phyloP scores from a whole-genome alignment of 352 stramenopile genomes.

The Sclerospora graminicola region DNA sequence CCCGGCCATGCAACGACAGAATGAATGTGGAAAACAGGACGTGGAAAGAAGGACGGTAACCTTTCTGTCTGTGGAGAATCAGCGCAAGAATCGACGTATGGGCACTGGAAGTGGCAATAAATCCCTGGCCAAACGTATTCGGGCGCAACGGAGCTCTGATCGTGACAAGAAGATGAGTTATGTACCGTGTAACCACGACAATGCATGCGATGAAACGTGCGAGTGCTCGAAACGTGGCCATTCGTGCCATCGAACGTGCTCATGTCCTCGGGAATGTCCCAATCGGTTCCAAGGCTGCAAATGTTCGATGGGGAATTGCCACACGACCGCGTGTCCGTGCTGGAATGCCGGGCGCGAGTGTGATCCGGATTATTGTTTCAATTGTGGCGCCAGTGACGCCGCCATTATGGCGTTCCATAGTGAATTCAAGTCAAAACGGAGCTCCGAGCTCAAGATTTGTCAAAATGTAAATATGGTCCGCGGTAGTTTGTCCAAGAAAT shows the following conservation, averaged over 20 bases:
- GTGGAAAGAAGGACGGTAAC: slow-evolving; percentile 1
- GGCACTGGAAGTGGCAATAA: slow-evolving; percentile 9
- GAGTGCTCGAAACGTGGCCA: slow-evolving; percentile 43
- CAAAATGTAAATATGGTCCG: slow-evolving; percentile 55
- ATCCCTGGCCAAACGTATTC: slow-evolving; percentile 21
- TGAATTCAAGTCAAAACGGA: slow-evolving; percentile 13
- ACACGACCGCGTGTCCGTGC: slow-evolving; percentile 46
- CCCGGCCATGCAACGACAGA: slow-evolving; percentile 10
- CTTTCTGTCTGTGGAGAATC: slow-evolving; percentile 6
- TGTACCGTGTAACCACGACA: slow-evolving; percentile 48
- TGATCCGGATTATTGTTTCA: slow-evolving; percentile 65
- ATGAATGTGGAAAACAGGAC: slow-evolving; percentile 16
- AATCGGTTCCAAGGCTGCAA: slow-evolving; percentile 63
- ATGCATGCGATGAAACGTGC: slow-evolving; percentile 38
- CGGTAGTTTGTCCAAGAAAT: slow-evolving; percentile 39
- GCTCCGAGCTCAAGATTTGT: slow-evolving; percentile 34
- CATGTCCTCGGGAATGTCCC: slow-evolving; percentile 45
- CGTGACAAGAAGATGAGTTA: slow-evolving; percentile 47
- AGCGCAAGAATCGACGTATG: slow-evolving; percentile 7
- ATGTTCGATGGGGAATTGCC: slow-evolving; percentile 41
- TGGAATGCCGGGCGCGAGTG: slow-evolving; percentile 45
- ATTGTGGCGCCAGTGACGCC: slow-evolving; percentile 50
- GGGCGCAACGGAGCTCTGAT: slow-evolving; percentile 29
- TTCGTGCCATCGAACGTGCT: slow-evolving; percentile 49
- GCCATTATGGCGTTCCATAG: slow-evolving; percentile 37